Evolutionary conservation across 2,329 filamentous ascomycete genomes (phyloP).

Genomic region (Claviceps spartinae): DNA sequence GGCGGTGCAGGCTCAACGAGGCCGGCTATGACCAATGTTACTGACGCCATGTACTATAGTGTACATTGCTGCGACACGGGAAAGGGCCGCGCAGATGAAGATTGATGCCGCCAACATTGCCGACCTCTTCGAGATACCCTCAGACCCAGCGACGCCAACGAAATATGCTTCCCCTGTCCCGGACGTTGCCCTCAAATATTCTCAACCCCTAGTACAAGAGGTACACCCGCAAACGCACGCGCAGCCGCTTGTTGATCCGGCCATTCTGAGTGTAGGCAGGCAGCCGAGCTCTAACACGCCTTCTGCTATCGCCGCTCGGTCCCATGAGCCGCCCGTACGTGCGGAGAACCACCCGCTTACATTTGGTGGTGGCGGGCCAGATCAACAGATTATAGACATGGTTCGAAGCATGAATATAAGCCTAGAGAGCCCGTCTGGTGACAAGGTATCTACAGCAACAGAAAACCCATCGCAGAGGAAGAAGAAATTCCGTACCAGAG

Average conservation of each 20-base stretch:
- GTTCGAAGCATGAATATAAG: constrained; percentile 14
- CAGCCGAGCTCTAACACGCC: constrained; percentile 21
- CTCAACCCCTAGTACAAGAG: constrained; percentile 13
- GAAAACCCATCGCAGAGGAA: constrained; percentile 18
- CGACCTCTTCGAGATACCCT: constrained; percentile 28
- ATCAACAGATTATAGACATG: constrained; percentile 14
- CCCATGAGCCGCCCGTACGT: constrained; percentile 5
- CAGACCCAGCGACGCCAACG: constrained; percentile 15
- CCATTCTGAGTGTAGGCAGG: constrained; percentile 58
- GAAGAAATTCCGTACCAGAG: constrained; percentile 15
- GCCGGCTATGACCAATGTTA: background rate
- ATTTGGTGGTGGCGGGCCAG: constrained; percentile 8
- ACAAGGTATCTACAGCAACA: constrained; percentile 9
- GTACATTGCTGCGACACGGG: constrained; percentile 27
- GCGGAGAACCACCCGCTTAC: background rate
- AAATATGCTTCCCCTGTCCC: constrained; percentile 14
- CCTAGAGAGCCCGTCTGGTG: constrained; percentile 8
- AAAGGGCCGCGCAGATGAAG: constrained; percentile 28
- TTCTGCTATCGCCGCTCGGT: constrained; percentile 9
- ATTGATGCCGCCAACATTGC: constrained; percentile 32
- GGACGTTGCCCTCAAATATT: constrained; percentile 7
- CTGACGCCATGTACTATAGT: constrained; percentile 15
- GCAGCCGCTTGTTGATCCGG: constrained; percentile 59
- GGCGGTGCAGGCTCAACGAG: background rate
- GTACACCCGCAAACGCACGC: constrained; percentile 15